Evolutionary conservation across 768 basidiomycete species (phyloP).

Genomic region (Tylopilus sp.): DNA sequence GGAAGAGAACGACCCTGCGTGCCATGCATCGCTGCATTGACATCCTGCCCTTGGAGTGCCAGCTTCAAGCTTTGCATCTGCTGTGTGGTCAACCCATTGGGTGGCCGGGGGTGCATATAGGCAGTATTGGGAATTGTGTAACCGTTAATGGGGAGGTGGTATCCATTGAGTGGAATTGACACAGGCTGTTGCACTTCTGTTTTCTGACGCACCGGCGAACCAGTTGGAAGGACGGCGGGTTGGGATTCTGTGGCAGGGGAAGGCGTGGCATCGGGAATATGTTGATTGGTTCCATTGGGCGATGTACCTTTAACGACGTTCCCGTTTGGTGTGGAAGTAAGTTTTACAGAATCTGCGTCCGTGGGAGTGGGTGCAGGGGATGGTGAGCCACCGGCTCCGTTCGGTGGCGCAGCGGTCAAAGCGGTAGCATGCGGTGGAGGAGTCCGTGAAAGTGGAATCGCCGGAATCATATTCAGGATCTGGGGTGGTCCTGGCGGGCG

Average conservation of each 20-base stretch:
- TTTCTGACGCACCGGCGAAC: conserved; percentile 47
- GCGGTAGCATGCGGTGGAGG: conserved; percentile 33
- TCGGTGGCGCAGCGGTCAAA: conserved; percentile 24
- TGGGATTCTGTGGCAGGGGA: conserved; percentile 19
- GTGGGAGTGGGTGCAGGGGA: conserved; percentile 39
- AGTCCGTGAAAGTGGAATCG: conserved; percentile 29
- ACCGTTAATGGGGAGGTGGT: conserved; percentile 43
- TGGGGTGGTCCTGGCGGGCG: conserved; percentile 36
- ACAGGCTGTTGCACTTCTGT: conserved; percentile 43
- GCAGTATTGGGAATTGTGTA: conserved; percentile 34
- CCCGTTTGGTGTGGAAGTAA: conserved; percentile 16
- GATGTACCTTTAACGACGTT: conserved; percentile 27
- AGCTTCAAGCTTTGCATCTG: conserved; percentile 61
- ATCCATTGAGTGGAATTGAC: conserved; percentile 42
- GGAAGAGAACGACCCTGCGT: conserved; percentile 37
- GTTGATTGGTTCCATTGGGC: conserved; percentile 29
- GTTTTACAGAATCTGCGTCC: conserved; percentile 38
- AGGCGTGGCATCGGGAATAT: conserved; percentile 10
- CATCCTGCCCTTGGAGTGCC: conserved; percentile 44
- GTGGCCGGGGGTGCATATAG: conserved; percentile 35
- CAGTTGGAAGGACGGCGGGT: conserved; percentile 21
- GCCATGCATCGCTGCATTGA: conserved; percentile 34
- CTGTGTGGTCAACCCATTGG: conserved; percentile 46
- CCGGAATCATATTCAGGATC: conserved; percentile 31
- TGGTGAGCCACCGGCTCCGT: conserved; percentile 31